Evolutionary conservation across 768 basidiomycete genomes (phyloP).

Genomic region (Baorangia bicolor): DNA sequence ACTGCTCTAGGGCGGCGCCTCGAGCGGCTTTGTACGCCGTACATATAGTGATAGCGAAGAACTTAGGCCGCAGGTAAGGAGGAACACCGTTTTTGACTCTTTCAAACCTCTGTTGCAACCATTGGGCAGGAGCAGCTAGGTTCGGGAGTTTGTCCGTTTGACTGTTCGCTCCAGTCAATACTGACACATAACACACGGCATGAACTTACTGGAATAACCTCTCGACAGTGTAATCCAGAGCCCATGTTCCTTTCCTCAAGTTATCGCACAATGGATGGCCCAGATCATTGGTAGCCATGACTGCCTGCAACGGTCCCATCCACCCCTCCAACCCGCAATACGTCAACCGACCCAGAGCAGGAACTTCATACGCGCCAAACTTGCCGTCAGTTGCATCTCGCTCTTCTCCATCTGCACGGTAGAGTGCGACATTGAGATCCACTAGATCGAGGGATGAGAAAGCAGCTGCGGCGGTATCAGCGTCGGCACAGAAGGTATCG

Average conservation of each 20-base stretch:
- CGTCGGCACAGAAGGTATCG: conserved; percentile 70
- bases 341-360: conserved; percentile 67
- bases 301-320: conserved; percentile 84
- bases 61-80: conserved; percentile 91
- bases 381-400: conserved; percentile 80
- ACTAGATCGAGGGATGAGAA: conserved; percentile 75
- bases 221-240: conserved; percentile 80
- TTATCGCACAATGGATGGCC: conserved; percentile 91
- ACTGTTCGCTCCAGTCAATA: conserved; percentile 35
- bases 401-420: conserved; percentile 90
- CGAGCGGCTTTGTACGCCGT: conserved; percentile 93
- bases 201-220: conserved; percentile 66
- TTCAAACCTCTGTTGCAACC: conserved; percentile 89
- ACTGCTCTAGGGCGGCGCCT: conserved; percentile 78
- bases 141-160: conserved; percentile 64
- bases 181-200: conserved; percentile 1
- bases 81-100: conserved; percentile 71
- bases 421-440: conserved; percentile 85
- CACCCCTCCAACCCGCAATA: conserved; percentile 98
- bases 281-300: conserved; percentile 90
- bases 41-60: conserved; percentile 89
- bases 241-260: conserved; percentile 87
- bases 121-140: conserved; percentile 67
- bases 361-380: conserved; percentile 81
- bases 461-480: conserved; percentile 69